Evolutionary conservation across 1,284 basidiomycete species (phyloP), one percentile per base, ranked within the genome.

Genomic region (Trametes versicolor): DNA sequence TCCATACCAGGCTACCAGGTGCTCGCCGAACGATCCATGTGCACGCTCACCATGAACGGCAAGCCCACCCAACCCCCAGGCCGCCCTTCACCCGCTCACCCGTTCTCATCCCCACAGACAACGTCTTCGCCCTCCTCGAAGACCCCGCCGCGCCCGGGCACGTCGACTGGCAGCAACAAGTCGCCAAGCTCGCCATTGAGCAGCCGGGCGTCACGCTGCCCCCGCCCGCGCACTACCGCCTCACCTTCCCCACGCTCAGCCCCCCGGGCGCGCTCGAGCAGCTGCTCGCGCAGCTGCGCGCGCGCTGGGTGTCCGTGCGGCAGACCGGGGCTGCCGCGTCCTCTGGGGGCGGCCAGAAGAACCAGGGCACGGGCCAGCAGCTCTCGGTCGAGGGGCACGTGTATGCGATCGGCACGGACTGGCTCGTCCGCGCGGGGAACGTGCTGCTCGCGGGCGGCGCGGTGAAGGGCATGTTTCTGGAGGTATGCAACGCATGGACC

Each of bases 381-480:
- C 77, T 94, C 13, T 77, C 79, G 17, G 85, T 94, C 36, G 91
- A 93, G 55, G 92, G 92, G 0, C 78, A 82, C 58, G 81, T 91
- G 19, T 93, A 87, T 72, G 77, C 85, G 23, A 91, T 94, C 59
- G 92, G 92, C 1, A 88, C 80, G 51, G 92, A 94, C 73, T 94
- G 92, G 90, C 77, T 92, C 19, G 88, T 94, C n/a, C 83, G 92
- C 27, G 86, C 87, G 43, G 92, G 92, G 10, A 92, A 92, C 74
- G 92, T 93, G 23, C 83, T 87, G 58, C 78, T 92, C 23, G 84
- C 89, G 25, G 91, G 91, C 21, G 90, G 91, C 37, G 85, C 85
- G 5, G 81, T 90, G 3, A 92, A 88, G 72, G 92, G 92, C 21
- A 92, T 94, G 89, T 79, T 94, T 37, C 78, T 94, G 21, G 92